A percentile compares a stretch with the other conserved stretches of the same genome.
Conservation (phyloP, 352 stramenopile genomes). For the Phytophthora fragariae region DNA sequence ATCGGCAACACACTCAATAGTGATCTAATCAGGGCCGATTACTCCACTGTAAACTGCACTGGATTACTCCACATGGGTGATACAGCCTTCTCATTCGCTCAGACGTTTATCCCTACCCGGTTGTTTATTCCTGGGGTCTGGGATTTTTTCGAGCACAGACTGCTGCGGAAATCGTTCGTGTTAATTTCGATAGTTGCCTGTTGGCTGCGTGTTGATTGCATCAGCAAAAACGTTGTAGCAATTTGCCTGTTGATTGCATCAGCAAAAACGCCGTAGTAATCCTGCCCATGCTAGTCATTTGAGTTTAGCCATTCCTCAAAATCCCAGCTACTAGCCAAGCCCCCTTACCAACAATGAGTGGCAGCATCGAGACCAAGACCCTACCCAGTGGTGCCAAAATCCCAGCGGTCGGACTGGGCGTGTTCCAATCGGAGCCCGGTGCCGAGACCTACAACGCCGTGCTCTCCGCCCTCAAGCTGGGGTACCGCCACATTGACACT, state of each 20-base stretch:
- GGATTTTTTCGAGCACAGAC: too few relatives aligned
- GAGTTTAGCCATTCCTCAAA: constrained; percentile 19
- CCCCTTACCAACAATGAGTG: background rate
- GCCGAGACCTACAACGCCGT: constrained; percentile 68
- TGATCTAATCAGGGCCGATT: too few relatives aligned
- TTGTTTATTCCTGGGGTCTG: too few relatives aligned
- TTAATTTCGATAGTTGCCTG: too few relatives aligned
- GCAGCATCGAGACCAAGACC: constrained; percentile 40
- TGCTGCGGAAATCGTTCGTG: too few relatives aligned
- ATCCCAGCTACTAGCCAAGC: constrained; percentile 13
- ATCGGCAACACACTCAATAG: too few relatives aligned
- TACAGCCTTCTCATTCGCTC: too few relatives aligned
- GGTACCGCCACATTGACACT: constrained; percentile 92
- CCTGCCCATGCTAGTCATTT: background rate
- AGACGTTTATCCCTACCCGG: too few relatives aligned
- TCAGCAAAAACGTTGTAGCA: background rate
- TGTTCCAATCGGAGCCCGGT: constrained; percentile 59
- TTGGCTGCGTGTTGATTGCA: background rate
- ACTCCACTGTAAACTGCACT: too few relatives aligned
- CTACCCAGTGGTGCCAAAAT: constrained; percentile 57
- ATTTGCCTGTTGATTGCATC: too few relatives aligned
- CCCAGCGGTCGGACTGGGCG: constrained; percentile 58
- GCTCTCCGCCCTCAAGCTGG: constrained; percentile 59
- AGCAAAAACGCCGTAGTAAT: background rate
- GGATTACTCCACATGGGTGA: too few relatives aligned